These are phyloP conservation scores for Scheffersomyces amazonensis DNA, from an alignment of 805 yeast genomes.

Conservation along the genomic window DNA sequence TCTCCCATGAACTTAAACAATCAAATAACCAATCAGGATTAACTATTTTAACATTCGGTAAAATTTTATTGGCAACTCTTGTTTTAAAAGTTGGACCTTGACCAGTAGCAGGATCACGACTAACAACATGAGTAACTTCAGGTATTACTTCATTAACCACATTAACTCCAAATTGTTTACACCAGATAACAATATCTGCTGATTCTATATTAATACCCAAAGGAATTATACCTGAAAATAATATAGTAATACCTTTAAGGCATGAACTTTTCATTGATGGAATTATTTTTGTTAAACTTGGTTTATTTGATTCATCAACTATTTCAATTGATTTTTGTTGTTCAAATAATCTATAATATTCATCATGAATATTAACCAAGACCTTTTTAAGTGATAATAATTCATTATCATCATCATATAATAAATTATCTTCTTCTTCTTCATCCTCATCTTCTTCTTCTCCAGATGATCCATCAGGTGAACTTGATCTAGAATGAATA, in stretches of 20 bases:
- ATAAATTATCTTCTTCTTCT: slow-evolving; percentile 47
- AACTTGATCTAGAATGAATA: slow-evolving; percentile 9
- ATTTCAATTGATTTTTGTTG: slow-evolving; percentile 7
- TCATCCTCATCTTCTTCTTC: slow-evolving; percentile 24
- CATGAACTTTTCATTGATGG: slow-evolving; percentile 72
- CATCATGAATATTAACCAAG: slow-evolving; percentile 59
- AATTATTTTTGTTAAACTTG: slow-evolving; percentile 68
- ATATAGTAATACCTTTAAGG: slow-evolving; percentile 63
- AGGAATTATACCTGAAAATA: slow-evolving; percentile 90
- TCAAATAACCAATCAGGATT: slow-evolving; percentile 91
- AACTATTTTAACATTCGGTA: slow-evolving; percentile 69
- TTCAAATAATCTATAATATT: slow-evolving; percentile 56
- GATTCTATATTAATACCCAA: slow-evolving; percentile 66
- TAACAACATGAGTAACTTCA: slow-evolving; percentile 84
- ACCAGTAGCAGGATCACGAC: slow-evolving; percentile 54
- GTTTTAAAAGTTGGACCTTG: slow-evolving; percentile 71
- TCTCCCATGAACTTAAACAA: slow-evolving; percentile 77
- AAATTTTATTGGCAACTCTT: slow-evolving; percentile 65
- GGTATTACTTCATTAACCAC: slow-evolving; percentile 70
- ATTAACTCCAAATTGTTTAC: slow-evolving; percentile 84
- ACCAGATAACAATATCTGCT: slow-evolving; percentile 92
- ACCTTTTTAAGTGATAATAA: slow-evolving; percentile 60
- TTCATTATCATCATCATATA: slow-evolving; percentile 81
- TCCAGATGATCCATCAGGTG: slow-evolving; percentile 12
- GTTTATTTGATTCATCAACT: slow-evolving; percentile 23